phyloP scores from a whole-genome alignment of 345 rosid species.

The Pistacia vera region DNA sequence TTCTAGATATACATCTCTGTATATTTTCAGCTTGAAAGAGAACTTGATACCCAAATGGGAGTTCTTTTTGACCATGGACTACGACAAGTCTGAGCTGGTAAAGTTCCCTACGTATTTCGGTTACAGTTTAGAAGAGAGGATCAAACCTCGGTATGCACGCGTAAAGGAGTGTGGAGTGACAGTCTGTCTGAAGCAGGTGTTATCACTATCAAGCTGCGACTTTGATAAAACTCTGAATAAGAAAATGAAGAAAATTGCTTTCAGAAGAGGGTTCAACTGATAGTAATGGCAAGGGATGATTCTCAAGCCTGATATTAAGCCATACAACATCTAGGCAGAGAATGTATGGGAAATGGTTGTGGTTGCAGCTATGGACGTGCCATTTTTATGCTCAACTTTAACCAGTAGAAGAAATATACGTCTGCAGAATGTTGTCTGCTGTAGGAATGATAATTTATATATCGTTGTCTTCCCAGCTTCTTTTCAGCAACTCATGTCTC shows the following conservation, averaged over 20 bases:
- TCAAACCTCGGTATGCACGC: neutral
- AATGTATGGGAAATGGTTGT: neutral
- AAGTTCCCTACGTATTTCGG: neutral
- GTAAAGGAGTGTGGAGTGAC: neutral
- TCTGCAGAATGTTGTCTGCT: too few species aligned
- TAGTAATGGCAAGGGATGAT: too few species aligned
- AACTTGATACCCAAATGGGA: constrained; percentile 3
- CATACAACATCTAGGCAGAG: too few species aligned
- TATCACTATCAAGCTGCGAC: neutral
- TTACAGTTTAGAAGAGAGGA: neutral
- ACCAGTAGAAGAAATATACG: too few species aligned
- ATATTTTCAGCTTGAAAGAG: neutral
- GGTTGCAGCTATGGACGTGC: too few species aligned
- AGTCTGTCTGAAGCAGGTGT: neutral
- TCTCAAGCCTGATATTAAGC: too few species aligned
- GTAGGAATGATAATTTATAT: neutral
- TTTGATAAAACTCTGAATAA: neutral
- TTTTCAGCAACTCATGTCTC: neutral
- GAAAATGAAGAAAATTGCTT: neutral
- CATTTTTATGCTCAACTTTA: too few species aligned
- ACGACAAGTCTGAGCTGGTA: neutral
- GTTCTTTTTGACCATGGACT: neutral
- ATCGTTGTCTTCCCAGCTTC: neutral
- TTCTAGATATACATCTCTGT: neutral
- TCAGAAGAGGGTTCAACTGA: too few species aligned